These are phyloP conservation scores for Botrytis byssoidea DNA, from an alignment of 2,329 filamentous ascomycete genomes.

Conservation along the genomic window DNA sequence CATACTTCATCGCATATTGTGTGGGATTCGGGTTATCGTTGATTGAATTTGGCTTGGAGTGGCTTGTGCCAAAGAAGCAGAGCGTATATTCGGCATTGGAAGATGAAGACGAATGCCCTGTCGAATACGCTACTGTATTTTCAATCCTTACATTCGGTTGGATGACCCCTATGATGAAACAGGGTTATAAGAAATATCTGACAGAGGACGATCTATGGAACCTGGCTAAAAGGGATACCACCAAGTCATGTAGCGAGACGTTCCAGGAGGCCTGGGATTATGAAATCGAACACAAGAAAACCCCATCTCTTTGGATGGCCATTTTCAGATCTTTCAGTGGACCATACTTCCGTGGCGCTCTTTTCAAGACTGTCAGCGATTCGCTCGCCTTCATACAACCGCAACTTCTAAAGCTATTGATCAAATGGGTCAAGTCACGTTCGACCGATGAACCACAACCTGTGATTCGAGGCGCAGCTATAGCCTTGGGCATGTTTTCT, in stretches of 20 bases:
- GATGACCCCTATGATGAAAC: slow-evolving; percentile 99
- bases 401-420: slow-evolving; percentile 81
- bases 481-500: slow-evolving; percentile 88
- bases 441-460: slow-evolving; percentile 64
- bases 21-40: slow-evolving; percentile 58
- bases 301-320: slow-evolving; percentile 84
- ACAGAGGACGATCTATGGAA: slow-evolving; percentile 97
- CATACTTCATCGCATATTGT: slow-evolving; percentile 64
- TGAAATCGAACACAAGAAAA: slow-evolving; percentile 66
- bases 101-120: slow-evolving; percentile 64
- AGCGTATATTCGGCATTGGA: slow-evolving; percentile 67
- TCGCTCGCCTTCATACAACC: slow-evolving; percentile 84
- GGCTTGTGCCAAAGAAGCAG: slow-evolving; percentile 66
- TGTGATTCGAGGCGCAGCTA: slow-evolving; percentile 77
- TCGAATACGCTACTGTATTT: slow-evolving; percentile 92
- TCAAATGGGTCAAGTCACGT: slow-evolving; percentile 82
- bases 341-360: slow-evolving; percentile 75
- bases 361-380: slow-evolving; percentile 91
- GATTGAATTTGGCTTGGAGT: slow-evolving; percentile 65
- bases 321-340: slow-evolving; percentile 81
- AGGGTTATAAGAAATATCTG: slow-evolving; percentile 86
- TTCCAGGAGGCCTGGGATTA: slow-evolving; percentile 76
- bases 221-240: slow-evolving; percentile 75
- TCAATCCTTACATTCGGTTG: slow-evolving; percentile 91
- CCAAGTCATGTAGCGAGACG: slow-evolving; percentile 65